Base-by-base conservation (phyloP, 305 asterid genomes). In the Ajuga reptans region DNA sequence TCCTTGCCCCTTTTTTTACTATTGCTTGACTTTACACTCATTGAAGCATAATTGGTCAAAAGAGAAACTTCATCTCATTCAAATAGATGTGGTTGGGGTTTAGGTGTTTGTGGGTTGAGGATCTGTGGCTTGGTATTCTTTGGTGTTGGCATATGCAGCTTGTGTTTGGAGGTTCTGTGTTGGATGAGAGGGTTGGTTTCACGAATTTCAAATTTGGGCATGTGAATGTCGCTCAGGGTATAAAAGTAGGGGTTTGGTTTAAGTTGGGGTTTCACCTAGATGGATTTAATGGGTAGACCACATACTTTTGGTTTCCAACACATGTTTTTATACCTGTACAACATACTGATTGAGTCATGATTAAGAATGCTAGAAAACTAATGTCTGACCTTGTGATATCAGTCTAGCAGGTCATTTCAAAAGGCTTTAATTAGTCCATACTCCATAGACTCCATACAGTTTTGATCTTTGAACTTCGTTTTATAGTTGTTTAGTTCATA, bases 371-470 rank as follows among this genome's bases (percentile, higher is more conserved):
- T 45, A 16, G 31, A 10, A 31, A 11, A 21, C 11, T 55, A 29
- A 12, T 55, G 61, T n/a, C 16, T 7, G 6, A 12, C 61, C 11
- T 55, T 64, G 21, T 64, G 27, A 21, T 21, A 21, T 21, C 1
- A 21, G 27, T 36, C 15, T 17, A 69, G 29, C n/a, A 37, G 41
- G 14, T 53, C 47, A 63, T 65, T 49, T 31, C 58, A 33, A 58
- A 59, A 56, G 59, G 41, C 57, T 33, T 72, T 42, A 46, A 46
- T 31, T 63, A 52, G 27, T 45, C 61, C 46, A 21, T 63, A 52
- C 16, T 45, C 61, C 46, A 21, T 21, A 21, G 27, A 52, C 27
- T 45, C 61, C 46, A 49, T 68, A 51, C 42, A 34, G 43, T 54
- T 52, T 50, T 43, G 45, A 52, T 52, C 49, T 11, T 49, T 16